Percentiles rank a stretch among this genome's conserved stretches.
These are phyloP conservation scores for Pisolithus albus DNA, from an alignment of 768 basidiomycete species.

Conservation along the genomic window DNA sequence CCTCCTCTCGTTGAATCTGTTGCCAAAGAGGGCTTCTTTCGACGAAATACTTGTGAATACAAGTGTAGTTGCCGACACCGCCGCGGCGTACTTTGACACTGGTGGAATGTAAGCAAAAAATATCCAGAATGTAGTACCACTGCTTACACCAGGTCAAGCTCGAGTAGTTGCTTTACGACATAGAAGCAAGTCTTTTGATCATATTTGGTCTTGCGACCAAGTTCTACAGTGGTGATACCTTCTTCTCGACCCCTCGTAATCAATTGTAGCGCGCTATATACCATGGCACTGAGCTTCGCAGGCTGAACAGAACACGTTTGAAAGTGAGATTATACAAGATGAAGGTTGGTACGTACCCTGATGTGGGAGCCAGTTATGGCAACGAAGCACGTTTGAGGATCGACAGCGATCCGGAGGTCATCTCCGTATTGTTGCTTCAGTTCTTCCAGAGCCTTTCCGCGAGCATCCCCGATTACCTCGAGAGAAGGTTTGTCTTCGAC, in stretches of 20 bases:
- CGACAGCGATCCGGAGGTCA: conserved; percentile 64
- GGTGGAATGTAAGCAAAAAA: neutral
- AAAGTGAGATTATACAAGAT: conserved; percentile 3
- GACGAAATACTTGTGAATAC: conserved; percentile 81
- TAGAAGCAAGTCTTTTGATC: conserved; percentile 91
- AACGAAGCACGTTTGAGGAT: conserved; percentile 65
- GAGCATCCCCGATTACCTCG: conserved; percentile 49
- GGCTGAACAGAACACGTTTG: conserved; percentile 39
- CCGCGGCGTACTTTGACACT: conserved; percentile 75
- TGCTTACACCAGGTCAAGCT: conserved; percentile 66
- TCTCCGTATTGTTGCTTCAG: conserved; percentile 54
- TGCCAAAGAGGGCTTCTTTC: conserved; percentile 72
- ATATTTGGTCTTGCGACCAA: conserved; percentile 72
- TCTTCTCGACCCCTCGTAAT: conserved; percentile 75
- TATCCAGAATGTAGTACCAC: neutral
- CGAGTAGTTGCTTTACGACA: conserved; percentile 67
- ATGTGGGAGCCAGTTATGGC: conserved; percentile 84
- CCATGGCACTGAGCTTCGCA: conserved; percentile 75
- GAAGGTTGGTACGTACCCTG: conserved; percentile 42
- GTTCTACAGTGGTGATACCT: conserved; percentile 71
- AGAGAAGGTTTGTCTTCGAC: conserved; percentile 41
- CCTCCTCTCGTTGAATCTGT: conserved; percentile 66
- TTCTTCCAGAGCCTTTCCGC: conserved; percentile 46
- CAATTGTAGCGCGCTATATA: conserved; percentile 77
- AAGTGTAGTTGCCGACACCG: conserved; percentile 70